Conservation (phyloP, 768 basidiomycete genomes). For the Podaxis sp. region DNA sequence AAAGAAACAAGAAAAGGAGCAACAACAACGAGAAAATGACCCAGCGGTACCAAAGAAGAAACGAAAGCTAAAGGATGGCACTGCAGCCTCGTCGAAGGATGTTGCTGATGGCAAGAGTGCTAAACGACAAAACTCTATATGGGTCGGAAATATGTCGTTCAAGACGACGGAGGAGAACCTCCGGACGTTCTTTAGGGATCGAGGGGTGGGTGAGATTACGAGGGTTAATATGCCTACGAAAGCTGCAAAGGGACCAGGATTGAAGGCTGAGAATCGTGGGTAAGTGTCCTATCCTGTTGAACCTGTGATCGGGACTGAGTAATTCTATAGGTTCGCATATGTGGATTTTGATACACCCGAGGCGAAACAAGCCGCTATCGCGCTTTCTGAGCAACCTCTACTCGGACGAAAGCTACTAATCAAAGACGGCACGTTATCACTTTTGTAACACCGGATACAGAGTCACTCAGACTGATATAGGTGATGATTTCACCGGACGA, state of each 20-base stretch:
- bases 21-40: constrained; percentile 20
- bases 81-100: constrained; percentile 21
- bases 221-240: constrained; percentile 86
- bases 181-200: constrained; percentile 59
- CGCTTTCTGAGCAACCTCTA: constrained; percentile 74
- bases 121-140: constrained; percentile 82
- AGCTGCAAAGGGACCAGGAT: constrained; percentile 38
- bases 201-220: constrained; percentile 63
- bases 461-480: constrained; percentile 31
- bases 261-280: constrained; percentile 74
- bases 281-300: constrained; percentile 33
- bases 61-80: constrained; percentile 39
- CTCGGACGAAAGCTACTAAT: constrained; percentile 88
- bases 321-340: constrained; percentile 77
- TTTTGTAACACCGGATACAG: background rate
- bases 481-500: constrained; percentile 68
- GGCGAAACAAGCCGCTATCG: constrained; percentile 70
- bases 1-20: constrained; percentile 42
- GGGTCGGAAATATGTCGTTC: constrained; percentile 94
- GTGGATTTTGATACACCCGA: constrained; percentile 86
- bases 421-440: constrained; percentile 70
- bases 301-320: background rate
- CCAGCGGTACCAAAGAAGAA: constrained; percentile 32
- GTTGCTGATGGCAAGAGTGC: constrained; percentile 19
- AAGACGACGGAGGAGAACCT: constrained; percentile 80